These are phyloP conservation scores for Clavulina sp. DNA, from an alignment of 768 basidiomycete genomes.

Conservation along the genomic window DNA sequence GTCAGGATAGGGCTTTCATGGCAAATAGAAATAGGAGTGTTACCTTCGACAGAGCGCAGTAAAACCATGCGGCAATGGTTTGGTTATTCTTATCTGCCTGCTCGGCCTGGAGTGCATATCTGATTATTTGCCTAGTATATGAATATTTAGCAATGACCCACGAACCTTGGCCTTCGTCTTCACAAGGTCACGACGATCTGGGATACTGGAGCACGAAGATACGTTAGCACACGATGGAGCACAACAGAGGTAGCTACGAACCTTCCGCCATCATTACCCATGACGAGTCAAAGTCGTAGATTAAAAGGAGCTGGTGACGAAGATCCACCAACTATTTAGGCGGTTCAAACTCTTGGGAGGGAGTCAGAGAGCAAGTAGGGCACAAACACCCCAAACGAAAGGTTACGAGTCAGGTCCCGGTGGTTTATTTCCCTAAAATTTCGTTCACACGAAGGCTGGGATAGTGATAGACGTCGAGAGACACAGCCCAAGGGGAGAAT, in stretches of 20 bases:
- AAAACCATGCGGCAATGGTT: constrained; percentile 73
- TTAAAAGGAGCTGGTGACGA: no score
- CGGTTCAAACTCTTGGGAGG: no score
- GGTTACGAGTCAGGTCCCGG: no score
- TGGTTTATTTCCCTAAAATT: no score
- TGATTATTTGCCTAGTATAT: constrained; percentile 24
- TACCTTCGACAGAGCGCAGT: constrained; percentile 92
- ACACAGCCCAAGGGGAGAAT: no score
- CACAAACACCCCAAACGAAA: no score
- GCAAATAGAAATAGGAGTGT: constrained; percentile 9
- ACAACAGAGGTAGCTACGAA: background rate
- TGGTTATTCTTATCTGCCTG: constrained; percentile 86
- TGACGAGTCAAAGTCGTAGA: no score
- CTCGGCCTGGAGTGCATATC: constrained; percentile 41
- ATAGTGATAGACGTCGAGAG: no score
- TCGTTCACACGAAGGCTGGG: no score
- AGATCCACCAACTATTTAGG: no score
- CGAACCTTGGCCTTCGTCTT: constrained; percentile 50
- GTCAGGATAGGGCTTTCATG: constrained; percentile 1
- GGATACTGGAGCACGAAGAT: constrained; percentile 42
- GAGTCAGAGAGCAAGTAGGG: no score
- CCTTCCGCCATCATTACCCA: constrained; percentile 63
- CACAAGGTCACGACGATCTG: constrained; percentile 66
- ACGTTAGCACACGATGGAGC: background rate
- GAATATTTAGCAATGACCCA: background rate